Percentiles rank a stretch among this genome's conserved stretches.
These are phyloP conservation scores for Paramecium biaurelia DNA, from an alignment of 73 alveolate species.

Conservation along the genomic window DNA sequence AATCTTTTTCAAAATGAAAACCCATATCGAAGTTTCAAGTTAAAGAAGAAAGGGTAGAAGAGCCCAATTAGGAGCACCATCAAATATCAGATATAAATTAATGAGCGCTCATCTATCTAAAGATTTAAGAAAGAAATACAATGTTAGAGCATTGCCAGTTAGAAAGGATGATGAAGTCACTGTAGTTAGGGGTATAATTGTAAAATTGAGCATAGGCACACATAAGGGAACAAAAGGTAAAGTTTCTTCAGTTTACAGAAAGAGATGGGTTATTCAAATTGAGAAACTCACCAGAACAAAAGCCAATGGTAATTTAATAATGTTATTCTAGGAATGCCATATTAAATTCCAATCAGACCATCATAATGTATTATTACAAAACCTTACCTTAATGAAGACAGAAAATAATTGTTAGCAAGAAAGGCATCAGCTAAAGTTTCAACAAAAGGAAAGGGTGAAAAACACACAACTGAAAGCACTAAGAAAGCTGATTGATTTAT, in stretches of 20 bases:
- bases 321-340: slow-evolving; percentile 50
- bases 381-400: slow-evolving; percentile 50
- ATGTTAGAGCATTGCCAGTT: slow-evolving; percentile 93
- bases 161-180: slow-evolving; percentile 90
- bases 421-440: slow-evolving; percentile 52
- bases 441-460: slow-evolving; percentile 63
- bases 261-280: slow-evolving; percentile 90
- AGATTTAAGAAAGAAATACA: slow-evolving; percentile 85
- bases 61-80: slow-evolving; percentile 92
- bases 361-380: slow-evolving; percentile 56
- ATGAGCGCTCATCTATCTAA: slow-evolving; percentile 90
- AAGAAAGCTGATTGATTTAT: slow-evolving; percentile 44
- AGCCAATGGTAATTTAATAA: slow-evolving; percentile 61
- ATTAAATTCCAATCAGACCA: slow-evolving; percentile 59
- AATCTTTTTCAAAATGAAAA: slow-evolving; percentile 51
- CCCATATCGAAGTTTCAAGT: slow-evolving; percentile 74
- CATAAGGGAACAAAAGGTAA: slow-evolving; percentile 91
- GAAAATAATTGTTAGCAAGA: slow-evolving; percentile 54
- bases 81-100: slow-evolving; percentile 85
- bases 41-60: slow-evolving; percentile 91
- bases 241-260: slow-evolving; percentile 92
- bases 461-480: slow-evolving; percentile 61
- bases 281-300: slow-evolving; percentile 89
- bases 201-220: neutral
- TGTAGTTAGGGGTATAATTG: slow-evolving; percentile 68